phyloP scores from a whole-genome alignment of 2,329 filamentous ascomycete genomes.

The Beauveria bassiana region DNA sequence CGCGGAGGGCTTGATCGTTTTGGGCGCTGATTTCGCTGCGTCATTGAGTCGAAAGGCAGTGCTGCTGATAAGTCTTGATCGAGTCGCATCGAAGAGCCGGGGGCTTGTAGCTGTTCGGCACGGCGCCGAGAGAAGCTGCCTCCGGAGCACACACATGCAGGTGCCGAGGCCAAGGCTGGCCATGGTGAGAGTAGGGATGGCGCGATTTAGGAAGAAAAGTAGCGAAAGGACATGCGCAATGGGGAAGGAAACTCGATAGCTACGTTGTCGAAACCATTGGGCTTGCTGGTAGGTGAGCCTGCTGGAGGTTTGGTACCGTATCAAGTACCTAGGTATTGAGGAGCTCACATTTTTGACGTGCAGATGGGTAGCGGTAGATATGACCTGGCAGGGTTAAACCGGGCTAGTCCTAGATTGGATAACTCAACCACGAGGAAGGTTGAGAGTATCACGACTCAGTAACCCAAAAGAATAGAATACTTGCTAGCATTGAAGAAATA shows the following conservation, averaged over 20 bases:
- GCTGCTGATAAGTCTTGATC: neutral
- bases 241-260: neutral
- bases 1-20: neutral
- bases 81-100: slow-evolving; percentile 1
- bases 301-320: neutral
- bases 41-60: neutral
- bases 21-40: neutral
- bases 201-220: neutral
- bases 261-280: slow-evolving; percentile 1
- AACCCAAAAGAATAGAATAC: neutral
- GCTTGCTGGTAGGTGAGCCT: neutral
- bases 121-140: slow-evolving; percentile 4
- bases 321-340: too few species aligned
- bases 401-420: neutral
- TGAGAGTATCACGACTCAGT: neutral
- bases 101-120: neutral
- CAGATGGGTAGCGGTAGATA: slow-evolving; percentile 7
- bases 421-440: neutral
- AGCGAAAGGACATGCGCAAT: neutral
- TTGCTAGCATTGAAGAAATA: neutral
- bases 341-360: slow-evolving; percentile 2
- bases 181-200: neutral
- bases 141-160: neutral
- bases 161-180: slow-evolving; percentile 2
- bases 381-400: slow-evolving; percentile 3